Evolutionary conservation across 257 asterid species (phyloP).

Genomic region (Nicotiana undulata): DNA sequence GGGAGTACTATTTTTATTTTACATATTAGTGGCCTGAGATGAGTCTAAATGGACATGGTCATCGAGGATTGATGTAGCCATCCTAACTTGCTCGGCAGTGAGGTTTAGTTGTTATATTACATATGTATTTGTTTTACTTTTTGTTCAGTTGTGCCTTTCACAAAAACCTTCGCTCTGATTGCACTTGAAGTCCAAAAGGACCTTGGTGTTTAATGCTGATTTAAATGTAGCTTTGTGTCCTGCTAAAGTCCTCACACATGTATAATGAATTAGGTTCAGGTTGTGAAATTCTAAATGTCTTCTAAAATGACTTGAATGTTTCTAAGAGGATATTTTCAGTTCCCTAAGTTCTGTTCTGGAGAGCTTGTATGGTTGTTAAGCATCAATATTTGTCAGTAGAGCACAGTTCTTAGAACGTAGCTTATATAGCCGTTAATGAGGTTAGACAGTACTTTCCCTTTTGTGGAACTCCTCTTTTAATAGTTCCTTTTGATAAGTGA

Average conservation of each 20-base stretch:
- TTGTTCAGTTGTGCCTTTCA: neutral
- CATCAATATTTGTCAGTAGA: neutral
- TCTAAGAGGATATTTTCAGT: neutral
- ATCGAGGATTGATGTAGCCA: too few species aligned
- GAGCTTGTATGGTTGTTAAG: neutral
- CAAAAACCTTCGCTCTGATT: neutral
- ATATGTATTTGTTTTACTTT: neutral
- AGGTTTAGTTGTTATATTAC: too few species aligned
- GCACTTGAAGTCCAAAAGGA: neutral
- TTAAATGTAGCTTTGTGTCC: neutral
- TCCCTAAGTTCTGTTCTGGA: neutral
- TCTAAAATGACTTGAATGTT: neutral
- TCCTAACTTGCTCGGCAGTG: too few species aligned
- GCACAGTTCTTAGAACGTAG: neutral
- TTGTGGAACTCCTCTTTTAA: neutral
- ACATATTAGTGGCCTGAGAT: too few species aligned
- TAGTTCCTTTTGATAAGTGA: neutral
- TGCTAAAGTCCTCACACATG: neutral
- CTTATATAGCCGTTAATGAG: neutral
- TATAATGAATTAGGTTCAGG: neutral
- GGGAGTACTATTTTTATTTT: too few species aligned
- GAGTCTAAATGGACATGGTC: too few species aligned
- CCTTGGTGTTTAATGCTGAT: neutral
- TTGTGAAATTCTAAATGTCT: neutral
- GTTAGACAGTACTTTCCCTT: neutral